Conservation (phyloP, 2,329 filamentous ascomycete genomes). For the Clarireedia paspali region DNA sequence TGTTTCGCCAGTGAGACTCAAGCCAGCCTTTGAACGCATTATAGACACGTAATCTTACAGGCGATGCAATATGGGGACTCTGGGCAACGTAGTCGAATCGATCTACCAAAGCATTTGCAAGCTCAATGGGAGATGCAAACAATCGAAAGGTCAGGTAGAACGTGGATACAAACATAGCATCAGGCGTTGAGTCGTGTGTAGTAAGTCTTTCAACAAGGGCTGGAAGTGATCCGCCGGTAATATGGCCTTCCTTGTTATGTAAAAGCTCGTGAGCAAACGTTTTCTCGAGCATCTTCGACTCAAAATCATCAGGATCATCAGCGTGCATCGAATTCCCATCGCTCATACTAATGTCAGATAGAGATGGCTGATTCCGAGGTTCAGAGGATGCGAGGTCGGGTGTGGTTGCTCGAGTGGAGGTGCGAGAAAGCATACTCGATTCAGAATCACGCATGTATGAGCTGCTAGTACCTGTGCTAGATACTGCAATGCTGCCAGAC, state of each 20-base stretch:
- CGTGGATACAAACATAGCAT: conserved; percentile 83
- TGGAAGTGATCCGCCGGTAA: conserved; percentile 84
- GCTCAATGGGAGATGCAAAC: conserved; percentile 73
- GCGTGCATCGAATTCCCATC: conserved; percentile 56
- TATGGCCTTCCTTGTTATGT: conserved; percentile 87
- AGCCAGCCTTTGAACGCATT: conserved; percentile 97
- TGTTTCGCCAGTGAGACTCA: conserved; percentile 87
- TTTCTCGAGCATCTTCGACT: conserved; percentile 79
- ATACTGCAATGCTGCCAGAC: conserved; percentile 64
- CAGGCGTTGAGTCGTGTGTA: conserved; percentile 85
- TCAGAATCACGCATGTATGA: conserved; percentile 77
- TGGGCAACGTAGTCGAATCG: conserved; percentile 89
- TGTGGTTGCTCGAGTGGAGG: conserved; percentile 81
- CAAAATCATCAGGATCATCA: conserved; percentile 72
- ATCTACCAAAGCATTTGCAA: conserved; percentile 78
- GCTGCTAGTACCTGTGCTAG: conserved; percentile 69
- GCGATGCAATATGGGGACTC: conserved; percentile 63
- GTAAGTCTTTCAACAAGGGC: conserved; percentile 93
- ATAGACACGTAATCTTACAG: conserved; percentile 85
- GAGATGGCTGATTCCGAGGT: conserved; percentile 45
- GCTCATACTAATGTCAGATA: conserved; percentile 60
- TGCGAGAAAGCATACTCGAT: conserved; percentile 69
- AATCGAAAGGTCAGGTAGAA: conserved; percentile 96
- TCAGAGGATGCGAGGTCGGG: conserved; percentile 49
- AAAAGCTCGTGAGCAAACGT: conserved; percentile 88